Evolutionary conservation across 108 stramenopile species (phyloP).

Genomic region (Cylindrotheca closterium): DNA sequence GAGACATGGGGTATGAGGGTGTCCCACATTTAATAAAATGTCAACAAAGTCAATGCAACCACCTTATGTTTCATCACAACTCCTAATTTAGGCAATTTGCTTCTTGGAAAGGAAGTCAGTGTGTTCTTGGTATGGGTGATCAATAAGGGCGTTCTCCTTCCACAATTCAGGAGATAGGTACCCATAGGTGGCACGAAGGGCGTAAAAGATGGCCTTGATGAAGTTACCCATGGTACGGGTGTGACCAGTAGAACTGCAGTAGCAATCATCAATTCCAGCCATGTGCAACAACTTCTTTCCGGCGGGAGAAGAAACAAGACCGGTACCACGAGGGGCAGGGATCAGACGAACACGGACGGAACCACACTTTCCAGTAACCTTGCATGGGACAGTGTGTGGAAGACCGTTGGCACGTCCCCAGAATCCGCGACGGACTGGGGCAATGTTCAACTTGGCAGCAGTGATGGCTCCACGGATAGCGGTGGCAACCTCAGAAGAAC

Average conservation of each 20-base stretch:
- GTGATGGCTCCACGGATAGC: slow-evolving; percentile 99
- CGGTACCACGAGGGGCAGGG: slow-evolving; percentile 99
- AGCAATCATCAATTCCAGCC: slow-evolving; percentile 98
- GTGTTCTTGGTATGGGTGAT: slow-evolving; percentile 98
- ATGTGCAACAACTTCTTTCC: slow-evolving; percentile 99
- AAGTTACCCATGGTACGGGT: slow-evolving; percentile 99
- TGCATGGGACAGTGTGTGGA: slow-evolving; percentile 99
- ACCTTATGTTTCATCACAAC: not conserved
- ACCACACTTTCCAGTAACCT: slow-evolving; percentile 99
- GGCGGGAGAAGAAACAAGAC: slow-evolving; percentile 97
- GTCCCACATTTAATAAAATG: slow-evolving; percentile 2
- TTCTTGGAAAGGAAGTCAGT: slow-evolving; percentile 99
- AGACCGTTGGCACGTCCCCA: slow-evolving; percentile 96
- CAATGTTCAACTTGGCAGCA: slow-evolving; percentile 97
- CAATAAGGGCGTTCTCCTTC: slow-evolving; percentile 86
- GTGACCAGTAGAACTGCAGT: slow-evolving; percentile 93
- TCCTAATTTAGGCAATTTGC: slow-evolving; percentile 27
- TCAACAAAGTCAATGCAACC: not conserved
- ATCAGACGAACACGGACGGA: slow-evolving; percentile 99
- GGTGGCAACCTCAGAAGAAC: slow-evolving; percentile 97
- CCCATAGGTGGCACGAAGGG: slow-evolving; percentile 96
- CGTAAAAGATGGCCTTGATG: slow-evolving; percentile 99
- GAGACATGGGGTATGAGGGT: slow-evolving; percentile 19
- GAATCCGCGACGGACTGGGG: slow-evolving; percentile 99
- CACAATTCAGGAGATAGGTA: slow-evolving; percentile 99